Base-by-base conservation (phyloP, 495 filamentous ascomycete species). In the Penicillium angulare region DNA sequence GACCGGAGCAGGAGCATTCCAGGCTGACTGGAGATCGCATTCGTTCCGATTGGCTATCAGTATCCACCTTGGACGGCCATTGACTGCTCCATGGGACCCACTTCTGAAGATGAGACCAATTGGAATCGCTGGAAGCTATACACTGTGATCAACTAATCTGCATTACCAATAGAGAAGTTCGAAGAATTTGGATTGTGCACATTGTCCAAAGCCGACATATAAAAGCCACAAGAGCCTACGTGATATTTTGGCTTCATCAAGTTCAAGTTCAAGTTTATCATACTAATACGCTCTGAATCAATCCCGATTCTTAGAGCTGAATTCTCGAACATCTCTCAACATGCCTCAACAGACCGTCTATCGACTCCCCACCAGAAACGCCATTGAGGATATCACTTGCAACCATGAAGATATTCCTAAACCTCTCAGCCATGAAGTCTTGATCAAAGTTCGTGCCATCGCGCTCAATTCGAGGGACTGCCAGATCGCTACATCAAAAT, bases 391-490 rank as follows among this genome's bases (percentile, higher is more conserved):
- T 27, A 9, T 56, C 1, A 23, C 39, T 9, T 29, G 26, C 8
- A 22, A 21, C 16, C 21, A 48, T 22, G 49, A 57, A 41, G 17
- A 29, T 2, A 43, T 71, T 22, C 73, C 69, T 5, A 42, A 34
- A 12, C 68, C 68, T 3, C 58, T 61, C 9, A 51, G 50, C 2
- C 64, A 70, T 39, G 76, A 80, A 47, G 74, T 80, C 0, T 54
- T 80, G 1, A 73, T 82, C 9, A 68, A 75, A 55, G 73, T 80
- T 35, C 49, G 57, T 13, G 57, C 70, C 24, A 70, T 79, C 1
- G 59, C 71, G n/a, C 57, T 80, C 17, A 82, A 82, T 48, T 80
- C 70, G 36, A 65, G 76, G 18, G 76, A 81, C 52, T 72, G 66
- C 3, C 75, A 75, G 66, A 66, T 57, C 24, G 32, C 50, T 6